Conservation (phyloP, 2,329 filamentous ascomycete species). For the Hymenoscyphus occultus region DNA sequence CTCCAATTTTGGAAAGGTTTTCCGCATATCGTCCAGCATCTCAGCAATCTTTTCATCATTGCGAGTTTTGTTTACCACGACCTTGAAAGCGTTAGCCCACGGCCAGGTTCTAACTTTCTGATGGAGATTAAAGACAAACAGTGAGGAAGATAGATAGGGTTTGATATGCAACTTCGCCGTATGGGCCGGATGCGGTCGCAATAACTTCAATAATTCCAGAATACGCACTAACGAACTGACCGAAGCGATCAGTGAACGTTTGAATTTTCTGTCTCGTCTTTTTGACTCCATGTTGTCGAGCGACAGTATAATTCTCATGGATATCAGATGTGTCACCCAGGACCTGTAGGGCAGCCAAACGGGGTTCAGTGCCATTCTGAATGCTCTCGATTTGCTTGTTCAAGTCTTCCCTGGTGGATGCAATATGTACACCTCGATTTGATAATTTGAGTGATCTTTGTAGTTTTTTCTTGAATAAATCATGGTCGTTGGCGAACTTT, state of each 20-base stretch:
- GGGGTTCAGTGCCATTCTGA: too few relatives aligned
- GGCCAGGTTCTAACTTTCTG: not conserved
- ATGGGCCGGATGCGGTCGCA: not conserved
- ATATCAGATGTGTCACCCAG: not conserved
- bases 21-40: slow-evolving; percentile 1
- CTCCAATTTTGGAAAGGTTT: slow-evolving; percentile 3
- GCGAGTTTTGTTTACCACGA: slow-evolving; percentile 3
- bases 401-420: slow-evolving; percentile 3
- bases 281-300: not conserved
- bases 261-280: not conserved
- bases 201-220: not conserved
- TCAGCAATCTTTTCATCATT: slow-evolving; percentile 5
- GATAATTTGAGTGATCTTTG: too few relatives aligned
- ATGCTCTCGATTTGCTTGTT: not conserved
- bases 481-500: too few relatives aligned
- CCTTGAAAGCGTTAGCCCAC: not conserved
- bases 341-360: not conserved
- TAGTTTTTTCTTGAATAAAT: too few relatives aligned
- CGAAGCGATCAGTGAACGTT: not conserved
- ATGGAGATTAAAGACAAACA: slow-evolving; percentile 1
- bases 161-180: slow-evolving; percentile 6
- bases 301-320: too few relatives aligned
- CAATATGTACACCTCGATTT: too few relatives aligned
- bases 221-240: not conserved
- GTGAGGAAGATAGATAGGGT: slow-evolving; percentile 3